These are phyloP conservation scores for Arthroderma sp. DNA, from an alignment of 2,329 filamentous ascomycete genomes.

Conservation along the genomic window DNA sequence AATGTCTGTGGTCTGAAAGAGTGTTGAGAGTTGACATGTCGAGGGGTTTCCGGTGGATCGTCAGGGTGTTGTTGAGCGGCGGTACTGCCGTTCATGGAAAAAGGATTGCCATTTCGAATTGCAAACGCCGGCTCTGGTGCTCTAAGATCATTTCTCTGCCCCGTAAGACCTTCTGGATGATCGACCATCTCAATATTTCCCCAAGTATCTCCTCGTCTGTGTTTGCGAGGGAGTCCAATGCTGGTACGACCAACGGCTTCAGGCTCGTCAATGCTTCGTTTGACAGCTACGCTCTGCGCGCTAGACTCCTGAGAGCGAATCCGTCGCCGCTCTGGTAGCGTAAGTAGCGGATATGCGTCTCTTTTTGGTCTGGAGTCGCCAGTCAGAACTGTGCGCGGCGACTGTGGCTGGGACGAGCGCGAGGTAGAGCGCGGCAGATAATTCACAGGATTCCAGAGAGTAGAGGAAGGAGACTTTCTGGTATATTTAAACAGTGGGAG, in stretches of 20 bases:
- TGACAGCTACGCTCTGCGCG: conserved; percentile 37
- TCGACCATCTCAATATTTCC: conserved; percentile 13
- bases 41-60: conserved; percentile 21
- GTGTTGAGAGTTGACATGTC: conserved; percentile 30
- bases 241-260: conserved; percentile 40
- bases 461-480: conserved; percentile 34
- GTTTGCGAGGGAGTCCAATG: conserved; percentile 39
- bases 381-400: conserved; percentile 24
- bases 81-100: background rate
- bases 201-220: conserved; percentile 27
- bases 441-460: conserved; percentile 51
- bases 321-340: conserved; percentile 45
- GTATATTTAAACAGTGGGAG: background rate
- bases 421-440: conserved; percentile 45
- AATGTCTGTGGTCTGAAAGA: conserved; percentile 33
- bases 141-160: conserved; percentile 19
- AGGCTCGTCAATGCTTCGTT: conserved; percentile 35
- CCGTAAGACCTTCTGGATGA: conserved; percentile 18
- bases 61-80: conserved; percentile 5
- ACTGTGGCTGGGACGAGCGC: conserved; percentile 26
- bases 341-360: conserved; percentile 46
- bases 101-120: conserved; percentile 1
- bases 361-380: conserved; percentile 14
- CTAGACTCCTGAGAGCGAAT: conserved; percentile 38
- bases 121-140: conserved; percentile 17